These are phyloP conservation scores for Silene latifolia DNA, from an alignment of 148 eudicot genomes.

Conservation along the genomic window DNA sequence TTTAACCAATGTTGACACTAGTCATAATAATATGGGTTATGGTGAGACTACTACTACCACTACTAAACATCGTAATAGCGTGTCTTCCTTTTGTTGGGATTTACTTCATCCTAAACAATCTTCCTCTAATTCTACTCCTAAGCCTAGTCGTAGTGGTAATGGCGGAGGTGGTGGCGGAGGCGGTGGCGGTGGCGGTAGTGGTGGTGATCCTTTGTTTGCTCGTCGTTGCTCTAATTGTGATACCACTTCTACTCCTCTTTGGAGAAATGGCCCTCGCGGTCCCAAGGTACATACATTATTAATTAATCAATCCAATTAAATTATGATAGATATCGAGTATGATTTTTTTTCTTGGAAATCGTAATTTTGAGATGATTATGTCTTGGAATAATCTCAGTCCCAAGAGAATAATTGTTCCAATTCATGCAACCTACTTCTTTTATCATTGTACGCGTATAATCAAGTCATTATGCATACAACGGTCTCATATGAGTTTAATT, in stretches of 20 bases:
- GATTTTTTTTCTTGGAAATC: background rate
- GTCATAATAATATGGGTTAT: background rate
- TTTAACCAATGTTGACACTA: conserved; percentile 4
- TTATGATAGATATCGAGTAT: background rate
- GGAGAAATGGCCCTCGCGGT: conserved; percentile 97
- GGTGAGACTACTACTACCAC: background rate
- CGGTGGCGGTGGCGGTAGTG: conserved; percentile 14
- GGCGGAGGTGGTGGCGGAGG: background rate
- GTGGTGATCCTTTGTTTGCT: conserved; percentile 53
- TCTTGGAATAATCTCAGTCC: background rate
- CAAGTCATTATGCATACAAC: no score
- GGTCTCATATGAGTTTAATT: no score
- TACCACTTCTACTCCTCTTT: conserved; percentile 96
- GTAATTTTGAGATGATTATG: background rate
- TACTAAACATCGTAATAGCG: conserved; percentile 28
- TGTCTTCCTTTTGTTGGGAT: conserved; percentile 62
- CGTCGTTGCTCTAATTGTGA: conserved; percentile 96
- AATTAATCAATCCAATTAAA: background rate
- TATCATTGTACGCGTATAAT: no score
- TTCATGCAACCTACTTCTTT: background rate
- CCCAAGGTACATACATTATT: conserved; percentile 60
- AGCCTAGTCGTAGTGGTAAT: conserved; percentile 25
- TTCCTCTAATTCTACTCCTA: conserved; percentile 14
- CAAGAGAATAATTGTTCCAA: background rate
- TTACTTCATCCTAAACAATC: conserved; percentile 47